Conservation (phyloP, 768 basidiomycete species). For the Serendipita vermifera region DNA sequence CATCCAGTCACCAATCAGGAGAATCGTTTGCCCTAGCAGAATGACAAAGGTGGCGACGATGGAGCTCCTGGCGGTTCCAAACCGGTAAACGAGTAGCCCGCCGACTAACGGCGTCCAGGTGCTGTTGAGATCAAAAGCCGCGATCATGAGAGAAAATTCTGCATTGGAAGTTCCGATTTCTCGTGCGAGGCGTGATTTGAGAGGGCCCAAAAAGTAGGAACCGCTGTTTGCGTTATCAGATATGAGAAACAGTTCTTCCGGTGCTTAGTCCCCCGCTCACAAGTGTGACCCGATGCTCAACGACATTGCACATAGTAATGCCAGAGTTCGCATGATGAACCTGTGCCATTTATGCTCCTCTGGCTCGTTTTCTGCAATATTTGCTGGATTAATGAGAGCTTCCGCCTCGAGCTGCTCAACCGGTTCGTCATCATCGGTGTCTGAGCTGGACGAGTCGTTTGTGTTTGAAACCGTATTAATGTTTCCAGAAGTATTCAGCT, state of each 20-base stretch:
- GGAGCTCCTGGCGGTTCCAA: constrained; percentile 59
- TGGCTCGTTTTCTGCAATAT: not conserved
- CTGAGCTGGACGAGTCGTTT: no score
- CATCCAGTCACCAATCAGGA: constrained; percentile 51
- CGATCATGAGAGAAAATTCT: constrained; percentile 64
- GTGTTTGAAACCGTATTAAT: no score
- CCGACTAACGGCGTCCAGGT: constrained; percentile 70
- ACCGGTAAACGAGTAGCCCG: constrained; percentile 52
- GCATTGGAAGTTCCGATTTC: constrained; percentile 66
- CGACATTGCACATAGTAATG: constrained; percentile 58
- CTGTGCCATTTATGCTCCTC: not conserved
- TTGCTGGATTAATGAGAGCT: no score
- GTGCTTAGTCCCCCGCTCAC: constrained; percentile 33
- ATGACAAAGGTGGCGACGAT: constrained; percentile 66
- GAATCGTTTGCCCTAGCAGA: constrained; percentile 50
- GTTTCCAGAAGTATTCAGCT: no score
- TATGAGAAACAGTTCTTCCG: not conserved
- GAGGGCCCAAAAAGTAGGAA: constrained; percentile 60
- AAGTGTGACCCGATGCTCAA: constrained; percentile 69
- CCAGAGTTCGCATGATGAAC: constrained; percentile 39
- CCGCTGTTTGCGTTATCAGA: constrained; percentile 32
- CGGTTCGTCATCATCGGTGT: no score
- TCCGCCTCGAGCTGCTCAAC: no score
- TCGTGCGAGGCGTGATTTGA: constrained; percentile 54
- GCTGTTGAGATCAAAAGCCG: constrained; percentile 62